Evolutionary conservation across 768 basidiomycete genomes (phyloP).

Genomic region (Mycena indigotica): DNA sequence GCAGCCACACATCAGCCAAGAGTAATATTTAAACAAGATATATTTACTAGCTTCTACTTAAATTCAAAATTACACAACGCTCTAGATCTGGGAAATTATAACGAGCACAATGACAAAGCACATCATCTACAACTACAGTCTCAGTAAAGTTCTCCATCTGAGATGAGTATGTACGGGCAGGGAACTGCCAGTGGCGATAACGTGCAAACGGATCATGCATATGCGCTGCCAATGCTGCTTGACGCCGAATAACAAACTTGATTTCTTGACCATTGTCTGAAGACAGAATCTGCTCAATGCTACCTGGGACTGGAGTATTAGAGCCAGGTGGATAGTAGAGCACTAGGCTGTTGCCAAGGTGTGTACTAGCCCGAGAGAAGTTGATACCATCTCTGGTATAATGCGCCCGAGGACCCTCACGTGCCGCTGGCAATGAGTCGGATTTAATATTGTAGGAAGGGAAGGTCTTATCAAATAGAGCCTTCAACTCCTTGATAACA

Average conservation of each 20-base stretch:
- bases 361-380: slow-evolving; percentile 16
- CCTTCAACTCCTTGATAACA: slow-evolving; percentile 21
- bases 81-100: slow-evolving; percentile 16
- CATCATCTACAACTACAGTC: slow-evolving; percentile 1
- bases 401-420: slow-evolving; percentile 11
- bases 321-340: slow-evolving; percentile 16
- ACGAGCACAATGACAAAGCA: slow-evolving; percentile 17
- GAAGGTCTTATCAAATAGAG: slow-evolving; percentile 15
- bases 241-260: too few relatives aligned
- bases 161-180: slow-evolving; percentile 18
- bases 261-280: too few relatives aligned
- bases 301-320: slow-evolving; percentile 12
- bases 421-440: slow-evolving; percentile 9
- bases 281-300: slow-evolving; percentile 13
- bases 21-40: too few relatives aligned
- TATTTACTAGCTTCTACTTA: background rate
- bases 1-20: too few relatives aligned
- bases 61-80: slow-evolving; percentile 12
- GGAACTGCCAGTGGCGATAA: slow-evolving; percentile 18
- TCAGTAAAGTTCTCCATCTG: too few relatives aligned
- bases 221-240: slow-evolving; percentile 10
- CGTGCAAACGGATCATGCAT: slow-evolving; percentile 14
- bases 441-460: background rate
- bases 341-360: slow-evolving; percentile 20
- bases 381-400: slow-evolving; percentile 9